Evolutionary conservation across 495 filamentous ascomycete genomes (phyloP).

Genomic region (Talaromyces ruber): DNA sequence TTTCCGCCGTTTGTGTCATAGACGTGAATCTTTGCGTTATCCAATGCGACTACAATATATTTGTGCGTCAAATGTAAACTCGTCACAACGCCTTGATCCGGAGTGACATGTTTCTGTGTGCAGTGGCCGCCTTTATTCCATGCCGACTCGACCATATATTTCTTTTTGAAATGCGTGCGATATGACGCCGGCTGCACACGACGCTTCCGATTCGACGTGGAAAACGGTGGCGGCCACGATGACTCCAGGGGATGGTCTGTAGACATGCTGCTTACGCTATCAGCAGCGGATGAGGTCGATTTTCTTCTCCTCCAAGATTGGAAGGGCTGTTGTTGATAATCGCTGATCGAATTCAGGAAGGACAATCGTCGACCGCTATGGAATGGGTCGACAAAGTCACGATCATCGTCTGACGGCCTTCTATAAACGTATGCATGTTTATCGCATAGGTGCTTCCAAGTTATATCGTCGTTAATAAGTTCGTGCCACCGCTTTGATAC

Average conservation of each 20-base stretch:
- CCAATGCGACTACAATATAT: conserved; percentile 94
- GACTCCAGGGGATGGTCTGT: conserved; percentile 6
- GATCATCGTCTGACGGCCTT: conserved; percentile 38
- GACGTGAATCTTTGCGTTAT: conserved; percentile 97
- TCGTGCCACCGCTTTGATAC: conserved; percentile 92
- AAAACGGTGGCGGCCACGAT: conserved; percentile 18
- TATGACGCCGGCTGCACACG: conserved; percentile 57
- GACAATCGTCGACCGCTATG: conserved; percentile 8
- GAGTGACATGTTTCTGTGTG: conserved; percentile 75
- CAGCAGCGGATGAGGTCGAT: conserved; percentile 1
- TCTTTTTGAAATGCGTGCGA: conserved; percentile 93
- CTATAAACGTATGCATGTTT: conserved; percentile 75
- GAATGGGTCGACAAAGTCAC: conserved; percentile 28
- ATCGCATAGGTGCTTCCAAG: conserved; percentile 93
- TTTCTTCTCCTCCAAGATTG: conserved; percentile 2
- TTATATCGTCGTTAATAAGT: conserved; percentile 88
- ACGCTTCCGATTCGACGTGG: conserved; percentile 18
- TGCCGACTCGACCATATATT: conserved; percentile 93
- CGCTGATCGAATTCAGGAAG: neutral
- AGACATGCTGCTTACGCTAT: conserved; percentile 6
- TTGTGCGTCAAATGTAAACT: conserved; percentile 89
- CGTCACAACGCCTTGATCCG: conserved; percentile 94
- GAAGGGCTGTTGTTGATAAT: neutral
- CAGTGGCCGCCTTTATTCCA: conserved; percentile 85
- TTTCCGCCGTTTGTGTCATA: conserved; percentile 87